A percentile compares a stretch with the other conserved stretches of the same genome.
These are phyloP conservation scores for Parascedosporium putredinis DNA, from an alignment of 2,329 filamentous ascomycete genomes.

Conservation along the genomic window DNA sequence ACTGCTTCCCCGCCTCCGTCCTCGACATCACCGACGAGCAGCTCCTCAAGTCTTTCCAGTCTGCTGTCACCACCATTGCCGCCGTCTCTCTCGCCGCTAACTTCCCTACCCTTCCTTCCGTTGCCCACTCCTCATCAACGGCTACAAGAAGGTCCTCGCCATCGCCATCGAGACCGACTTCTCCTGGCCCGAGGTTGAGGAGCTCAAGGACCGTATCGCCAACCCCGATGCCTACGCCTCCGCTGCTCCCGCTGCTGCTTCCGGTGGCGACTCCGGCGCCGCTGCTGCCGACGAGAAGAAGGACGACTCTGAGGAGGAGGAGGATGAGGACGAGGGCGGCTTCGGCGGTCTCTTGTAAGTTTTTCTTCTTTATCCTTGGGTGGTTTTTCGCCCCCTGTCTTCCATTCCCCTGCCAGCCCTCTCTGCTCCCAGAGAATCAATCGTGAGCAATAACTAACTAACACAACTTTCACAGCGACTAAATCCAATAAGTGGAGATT, in stretches of 20 bases:
- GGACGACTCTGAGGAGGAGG: slow-evolving; percentile 57
- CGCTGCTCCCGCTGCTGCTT: slow-evolving; percentile 59
- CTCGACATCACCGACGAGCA: slow-evolving; percentile 93
- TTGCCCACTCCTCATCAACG: slow-evolving; percentile 97
- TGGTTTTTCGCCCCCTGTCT: background rate
- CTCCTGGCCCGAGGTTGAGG: slow-evolving; percentile 89
- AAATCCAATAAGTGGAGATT: slow-evolving; percentile 24
- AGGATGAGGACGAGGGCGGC: slow-evolving; percentile 41
- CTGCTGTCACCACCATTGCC: slow-evolving; percentile 78
- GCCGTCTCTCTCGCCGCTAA: slow-evolving; percentile 82
- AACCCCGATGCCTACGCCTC: slow-evolving; percentile 96
- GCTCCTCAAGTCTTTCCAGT: slow-evolving; percentile 73
- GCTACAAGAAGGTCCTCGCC: slow-evolving; percentile 92
- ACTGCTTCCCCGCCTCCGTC: slow-evolving; percentile 76
- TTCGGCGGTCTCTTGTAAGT: slow-evolving; percentile 73
- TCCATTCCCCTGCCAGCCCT: background rate
- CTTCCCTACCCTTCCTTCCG: slow-evolving; percentile 92
- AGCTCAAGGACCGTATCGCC: slow-evolving; percentile 99
- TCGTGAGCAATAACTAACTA: too few relatives aligned
- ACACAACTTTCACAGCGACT: slow-evolving; percentile 30
- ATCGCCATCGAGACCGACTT: slow-evolving; percentile 84
- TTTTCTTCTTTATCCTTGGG: background rate
- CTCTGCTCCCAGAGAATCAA: too few relatives aligned
- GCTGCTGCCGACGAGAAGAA: slow-evolving; percentile 57
- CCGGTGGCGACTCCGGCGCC: slow-evolving; percentile 40